Conservation (phyloP, 495 filamentous ascomycete species). For the Aspergillus funiculosus region DNA sequence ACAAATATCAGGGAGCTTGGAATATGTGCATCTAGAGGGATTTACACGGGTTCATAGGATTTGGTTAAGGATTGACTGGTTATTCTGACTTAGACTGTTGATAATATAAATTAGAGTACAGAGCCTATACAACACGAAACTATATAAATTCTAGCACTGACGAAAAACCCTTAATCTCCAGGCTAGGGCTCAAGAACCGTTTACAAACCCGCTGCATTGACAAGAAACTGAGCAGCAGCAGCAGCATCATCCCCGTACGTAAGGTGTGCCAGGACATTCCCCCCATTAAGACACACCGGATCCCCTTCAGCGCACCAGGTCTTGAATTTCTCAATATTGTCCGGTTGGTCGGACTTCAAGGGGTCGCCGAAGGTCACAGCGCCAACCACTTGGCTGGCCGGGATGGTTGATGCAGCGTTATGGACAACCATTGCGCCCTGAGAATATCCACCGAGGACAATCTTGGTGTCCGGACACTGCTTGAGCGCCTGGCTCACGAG, state of each 20-base stretch:
- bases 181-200: no score
- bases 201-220: constrained; percentile 26
- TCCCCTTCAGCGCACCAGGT: constrained; percentile 50
- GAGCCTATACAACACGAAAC: no score
- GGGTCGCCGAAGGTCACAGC: constrained; percentile 59
- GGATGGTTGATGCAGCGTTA: constrained; percentile 39
- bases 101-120: no score
- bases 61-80: no score
- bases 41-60: no score
- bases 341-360: constrained; percentile 39
- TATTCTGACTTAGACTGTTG: no score
- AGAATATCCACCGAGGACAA: constrained; percentile 57
- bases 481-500: constrained; percentile 41
- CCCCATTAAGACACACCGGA: constrained; percentile 49
- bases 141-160: no score
- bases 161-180: no score
- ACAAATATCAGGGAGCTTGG: no score
- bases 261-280: constrained; percentile 49
- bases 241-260: constrained; percentile 44
- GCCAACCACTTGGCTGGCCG: constrained; percentile 23
- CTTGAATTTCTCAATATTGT: constrained; percentile 44
- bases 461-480: constrained; percentile 55
- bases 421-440: constrained; percentile 51
- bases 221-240: constrained; percentile 44
- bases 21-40: no score